phyloP scores from a whole-genome alignment of 2,329 filamentous ascomycete species.

The Sphaerulina populicola region DNA sequence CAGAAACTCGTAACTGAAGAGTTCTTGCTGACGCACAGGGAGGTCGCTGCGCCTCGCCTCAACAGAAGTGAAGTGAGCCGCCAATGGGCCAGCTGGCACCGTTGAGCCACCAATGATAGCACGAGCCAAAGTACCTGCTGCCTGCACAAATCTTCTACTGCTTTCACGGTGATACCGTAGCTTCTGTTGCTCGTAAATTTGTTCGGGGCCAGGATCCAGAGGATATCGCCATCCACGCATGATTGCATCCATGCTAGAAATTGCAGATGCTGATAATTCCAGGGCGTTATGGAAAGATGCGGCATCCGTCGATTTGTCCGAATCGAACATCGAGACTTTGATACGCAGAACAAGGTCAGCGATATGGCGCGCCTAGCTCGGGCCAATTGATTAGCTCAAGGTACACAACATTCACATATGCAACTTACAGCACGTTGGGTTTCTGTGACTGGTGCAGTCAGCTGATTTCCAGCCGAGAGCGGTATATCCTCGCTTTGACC shows the following conservation, averaged over 20 bases:
- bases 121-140: conserved; percentile 50
- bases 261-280: conserved; percentile 35
- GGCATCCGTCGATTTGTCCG: conserved; percentile 39
- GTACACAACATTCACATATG: not conserved
- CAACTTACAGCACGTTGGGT: conserved; percentile 37
- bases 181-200: conserved; percentile 48
- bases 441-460: conserved; percentile 36
- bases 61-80: conserved; percentile 24
- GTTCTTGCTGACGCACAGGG: conserved; percentile 32
- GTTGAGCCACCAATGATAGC: conserved; percentile 48
- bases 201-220: conserved; percentile 46
- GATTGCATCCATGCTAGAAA: conserved; percentile 51
- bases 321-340: conserved; percentile 48
- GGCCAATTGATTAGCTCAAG: not conserved
- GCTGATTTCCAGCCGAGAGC: conserved; percentile 30
- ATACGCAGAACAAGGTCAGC: conserved; percentile 49
- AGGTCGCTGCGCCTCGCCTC: conserved; percentile 36
- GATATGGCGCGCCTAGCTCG: conserved; percentile 44
- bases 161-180: conserved; percentile 50
- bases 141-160: conserved; percentile 54
- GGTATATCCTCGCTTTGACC: conserved; percentile 53
- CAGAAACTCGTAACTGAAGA: conserved; percentile 57
- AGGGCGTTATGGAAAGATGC: conserved; percentile 28
- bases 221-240: conserved; percentile 51
- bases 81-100: conserved; percentile 27